A percentile compares a stretch with the other conserved stretches of the same genome.
Evolutionary conservation across 805 yeast species (phyloP).

Genomic region (Ascoidea asiatica): DNA sequence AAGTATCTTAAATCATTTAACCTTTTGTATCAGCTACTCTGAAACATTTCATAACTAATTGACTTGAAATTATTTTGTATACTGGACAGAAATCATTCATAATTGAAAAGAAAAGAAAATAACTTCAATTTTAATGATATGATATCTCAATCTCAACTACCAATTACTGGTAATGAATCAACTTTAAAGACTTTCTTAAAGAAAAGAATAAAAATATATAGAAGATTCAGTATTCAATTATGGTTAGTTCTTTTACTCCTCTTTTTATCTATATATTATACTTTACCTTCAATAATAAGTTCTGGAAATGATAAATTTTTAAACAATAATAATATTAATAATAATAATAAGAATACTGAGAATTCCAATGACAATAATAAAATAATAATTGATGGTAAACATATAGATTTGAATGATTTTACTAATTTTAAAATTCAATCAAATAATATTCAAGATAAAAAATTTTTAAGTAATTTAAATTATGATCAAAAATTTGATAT

Average conservation of each 20-base stretch:
- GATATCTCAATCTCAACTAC: too few relatives aligned
- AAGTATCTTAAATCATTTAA: too few relatives aligned
- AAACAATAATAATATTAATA: not conserved
- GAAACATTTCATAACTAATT: too few relatives aligned
- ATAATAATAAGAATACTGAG: not conserved
- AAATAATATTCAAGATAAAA: not conserved
- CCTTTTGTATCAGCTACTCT: too few relatives aligned
- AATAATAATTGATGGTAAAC: not conserved
- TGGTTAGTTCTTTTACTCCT: conserved; percentile 3
- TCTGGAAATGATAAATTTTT: not conserved
- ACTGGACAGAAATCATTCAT: too few relatives aligned
- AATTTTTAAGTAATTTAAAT: too few relatives aligned
- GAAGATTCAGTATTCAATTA: conserved; percentile 3
- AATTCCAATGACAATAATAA: not conserved
- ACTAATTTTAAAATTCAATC: too few relatives aligned
- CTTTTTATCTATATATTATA: not conserved
- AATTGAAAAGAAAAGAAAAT: too few relatives aligned
- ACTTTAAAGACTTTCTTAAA: too few relatives aligned
- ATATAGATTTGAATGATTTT: not conserved
- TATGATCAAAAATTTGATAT: not conserved
- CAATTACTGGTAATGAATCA: too few relatives aligned
- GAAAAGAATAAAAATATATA: conserved; percentile 1
- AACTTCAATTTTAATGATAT: too few relatives aligned
- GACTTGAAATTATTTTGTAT: too few relatives aligned
- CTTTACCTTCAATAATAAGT: not conserved